A percentile compares a stretch with the other conserved stretches of the same genome.
phyloP scores from a whole-genome alignment of 371 early-diverging fungal species.

The Mortierella sp. region DNA sequence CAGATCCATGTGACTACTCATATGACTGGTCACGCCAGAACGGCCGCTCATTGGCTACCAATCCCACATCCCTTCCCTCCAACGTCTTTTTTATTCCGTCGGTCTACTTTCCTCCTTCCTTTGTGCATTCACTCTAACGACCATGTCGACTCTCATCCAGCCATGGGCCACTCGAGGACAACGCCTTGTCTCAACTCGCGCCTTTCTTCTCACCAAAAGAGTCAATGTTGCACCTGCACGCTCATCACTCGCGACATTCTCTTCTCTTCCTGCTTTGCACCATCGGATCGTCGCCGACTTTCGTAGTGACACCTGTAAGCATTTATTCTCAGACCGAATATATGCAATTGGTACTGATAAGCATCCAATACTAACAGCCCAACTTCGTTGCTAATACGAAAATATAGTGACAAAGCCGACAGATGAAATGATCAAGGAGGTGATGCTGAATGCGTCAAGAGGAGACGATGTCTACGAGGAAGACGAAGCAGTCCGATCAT shows the following conservation, averaged over 20 bases:
- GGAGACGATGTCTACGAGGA: constrained; percentile 92
- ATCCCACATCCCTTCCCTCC: background rate
- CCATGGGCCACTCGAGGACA: constrained; percentile 3
- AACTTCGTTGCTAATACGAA: background rate
- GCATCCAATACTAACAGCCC: background rate
- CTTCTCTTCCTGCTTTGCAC: background rate
- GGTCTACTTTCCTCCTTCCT: background rate
- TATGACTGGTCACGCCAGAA: constrained; percentile 14
- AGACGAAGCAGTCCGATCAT: constrained; percentile 76
- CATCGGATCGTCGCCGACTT: constrained; percentile 60
- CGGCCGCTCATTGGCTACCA: background rate
- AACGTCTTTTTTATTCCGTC: background rate
- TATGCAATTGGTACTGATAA: background rate
- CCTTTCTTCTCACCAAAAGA: background rate
- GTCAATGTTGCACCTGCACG: background rate
- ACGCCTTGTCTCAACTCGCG: background rate
- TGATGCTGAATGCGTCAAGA: constrained; percentile 80
- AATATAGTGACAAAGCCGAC: constrained; percentile 85
- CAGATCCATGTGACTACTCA: background rate
- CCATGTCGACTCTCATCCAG: constrained; percentile 10
- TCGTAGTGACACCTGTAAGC: constrained; percentile 69
- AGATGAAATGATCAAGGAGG: constrained; percentile 78
- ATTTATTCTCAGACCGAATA: background rate
- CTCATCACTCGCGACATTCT: background rate
- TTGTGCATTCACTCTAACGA: background rate